Evolutionary conservation across 2,329 filamentous ascomycete genomes (phyloP).

Genomic region (Epichloe sibirici): DNA sequence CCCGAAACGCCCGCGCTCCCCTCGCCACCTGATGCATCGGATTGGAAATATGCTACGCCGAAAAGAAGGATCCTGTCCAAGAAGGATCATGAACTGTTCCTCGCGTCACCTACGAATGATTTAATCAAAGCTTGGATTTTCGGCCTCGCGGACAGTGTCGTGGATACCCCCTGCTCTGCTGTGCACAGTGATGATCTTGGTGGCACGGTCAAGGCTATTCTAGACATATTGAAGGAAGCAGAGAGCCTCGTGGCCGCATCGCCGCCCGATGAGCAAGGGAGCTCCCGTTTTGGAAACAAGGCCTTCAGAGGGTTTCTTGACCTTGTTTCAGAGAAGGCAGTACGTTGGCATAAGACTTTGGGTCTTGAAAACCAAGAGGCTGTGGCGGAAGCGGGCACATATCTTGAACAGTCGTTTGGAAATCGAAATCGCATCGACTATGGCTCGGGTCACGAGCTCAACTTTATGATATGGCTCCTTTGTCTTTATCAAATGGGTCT

Average conservation of each 20-base stretch:
- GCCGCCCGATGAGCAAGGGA: slow-evolving; percentile 74
- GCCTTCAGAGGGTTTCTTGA: slow-evolving; percentile 76
- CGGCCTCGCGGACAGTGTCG: slow-evolving; percentile 68
- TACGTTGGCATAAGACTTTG: slow-evolving; percentile 51
- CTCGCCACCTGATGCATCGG: slow-evolving; percentile 48
- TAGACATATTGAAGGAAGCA: slow-evolving; percentile 58
- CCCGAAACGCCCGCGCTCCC: slow-evolving; percentile 68
- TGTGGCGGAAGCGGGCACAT: slow-evolving; percentile 61
- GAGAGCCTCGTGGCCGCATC: slow-evolving; percentile 53
- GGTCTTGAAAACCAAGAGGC: slow-evolving; percentile 40
- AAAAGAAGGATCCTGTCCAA: slow-evolving; percentile 69
- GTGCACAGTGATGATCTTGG: slow-evolving; percentile 45
- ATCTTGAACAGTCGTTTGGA: slow-evolving; percentile 74
- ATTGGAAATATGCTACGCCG: slow-evolving; percentile 52
- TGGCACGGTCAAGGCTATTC: slow-evolving; percentile 47
- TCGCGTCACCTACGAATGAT: slow-evolving; percentile 60
- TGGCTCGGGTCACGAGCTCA: slow-evolving; percentile 92
- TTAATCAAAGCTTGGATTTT: slow-evolving; percentile 81
- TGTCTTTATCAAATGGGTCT: slow-evolving; percentile 72
- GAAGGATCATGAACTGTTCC: slow-evolving; percentile 70
- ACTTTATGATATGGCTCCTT: slow-evolving; percentile 94
- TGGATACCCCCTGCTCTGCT: slow-evolving; percentile 55
- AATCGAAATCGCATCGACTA: slow-evolving; percentile 87
- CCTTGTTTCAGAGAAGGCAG: slow-evolving; percentile 43
- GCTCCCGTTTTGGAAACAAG: slow-evolving; percentile 90